Evolutionary conservation across 495 filamentous ascomycete species (phyloP).

Genomic region (Antarctomyces pellizariae): DNA sequence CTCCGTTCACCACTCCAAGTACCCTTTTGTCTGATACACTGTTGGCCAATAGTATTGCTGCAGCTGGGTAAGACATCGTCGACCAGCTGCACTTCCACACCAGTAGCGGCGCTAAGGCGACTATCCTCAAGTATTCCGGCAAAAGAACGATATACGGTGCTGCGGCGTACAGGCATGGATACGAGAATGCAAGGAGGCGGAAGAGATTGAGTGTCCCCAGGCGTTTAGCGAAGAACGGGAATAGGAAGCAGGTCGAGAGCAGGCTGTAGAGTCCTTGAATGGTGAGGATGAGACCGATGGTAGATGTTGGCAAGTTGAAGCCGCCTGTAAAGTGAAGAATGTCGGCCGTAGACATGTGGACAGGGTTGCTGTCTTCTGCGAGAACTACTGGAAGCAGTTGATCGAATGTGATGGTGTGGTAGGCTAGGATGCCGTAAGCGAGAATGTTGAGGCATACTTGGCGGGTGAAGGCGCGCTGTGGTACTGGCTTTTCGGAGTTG

Average conservation of each 20-base stretch:
- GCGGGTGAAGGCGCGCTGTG: constrained; percentile 41
- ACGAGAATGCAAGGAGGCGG: constrained; percentile 50
- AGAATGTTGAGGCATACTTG: constrained; percentile 68
- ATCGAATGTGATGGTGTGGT: constrained; percentile 83
- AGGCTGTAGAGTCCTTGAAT: constrained; percentile 81
- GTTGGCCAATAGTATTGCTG: constrained; percentile 65
- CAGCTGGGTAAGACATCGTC: constrained; percentile 67
- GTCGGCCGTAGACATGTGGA: background rate
- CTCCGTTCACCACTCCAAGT: constrained; percentile 77
- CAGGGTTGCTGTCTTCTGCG: constrained; percentile 6
- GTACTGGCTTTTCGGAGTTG: constrained; percentile 8
- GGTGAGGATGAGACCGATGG: constrained; percentile 69
- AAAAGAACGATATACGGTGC: constrained; percentile 80
- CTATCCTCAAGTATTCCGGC: constrained; percentile 41
- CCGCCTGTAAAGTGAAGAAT: constrained; percentile 45
- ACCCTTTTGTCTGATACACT: constrained; percentile 57
- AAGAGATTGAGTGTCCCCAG: constrained; percentile 63
- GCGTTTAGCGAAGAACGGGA: constrained; percentile 44
- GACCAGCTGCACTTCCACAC: constrained; percentile 77
- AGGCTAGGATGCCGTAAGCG: constrained; percentile 81
- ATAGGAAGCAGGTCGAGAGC: constrained; percentile 57
- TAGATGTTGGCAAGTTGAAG: constrained; percentile 56
- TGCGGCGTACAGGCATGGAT: constrained; percentile 71
- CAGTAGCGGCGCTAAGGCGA: constrained; percentile 48
- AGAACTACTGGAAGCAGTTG: constrained; percentile 82